A percentile compares a stretch with the other conserved stretches of the same genome.
phyloP scores from a whole-genome alignment of 1,284 basidiomycete species.

The Moesziomyces sp. region DNA sequence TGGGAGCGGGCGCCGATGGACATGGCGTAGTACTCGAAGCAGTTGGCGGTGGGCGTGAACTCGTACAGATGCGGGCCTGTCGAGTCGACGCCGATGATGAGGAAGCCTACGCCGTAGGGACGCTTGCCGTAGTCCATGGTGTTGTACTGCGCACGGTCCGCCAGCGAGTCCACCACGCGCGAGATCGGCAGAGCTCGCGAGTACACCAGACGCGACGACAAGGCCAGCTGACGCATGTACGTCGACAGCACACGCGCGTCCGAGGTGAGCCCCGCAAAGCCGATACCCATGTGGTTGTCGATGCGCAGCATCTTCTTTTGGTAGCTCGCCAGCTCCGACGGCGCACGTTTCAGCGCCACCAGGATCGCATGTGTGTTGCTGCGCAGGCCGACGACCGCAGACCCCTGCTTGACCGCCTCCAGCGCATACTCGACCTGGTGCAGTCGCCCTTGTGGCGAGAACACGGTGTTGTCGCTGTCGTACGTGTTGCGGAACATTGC shows the following conservation, averaged over 20 bases:
- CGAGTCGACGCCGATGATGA: constrained; percentile 94
- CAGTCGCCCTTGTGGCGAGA: constrained; percentile 70
- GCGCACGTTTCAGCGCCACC: constrained; percentile 96
- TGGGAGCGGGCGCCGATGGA: constrained; percentile 97
- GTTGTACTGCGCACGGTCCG: constrained; percentile 99
- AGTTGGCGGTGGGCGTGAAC: constrained; percentile 96
- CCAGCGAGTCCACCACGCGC: constrained; percentile 89
- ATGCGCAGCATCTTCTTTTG: constrained; percentile 99
- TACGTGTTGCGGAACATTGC: constrained; percentile 65
- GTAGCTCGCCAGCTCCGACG: constrained; percentile 96
- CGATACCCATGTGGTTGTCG: constrained; percentile 98
- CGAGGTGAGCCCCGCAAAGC: constrained; percentile 95
- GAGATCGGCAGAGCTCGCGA: constrained; percentile 93
- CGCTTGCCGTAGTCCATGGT: constrained; percentile 98
- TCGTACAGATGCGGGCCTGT: constrained; percentile 97
- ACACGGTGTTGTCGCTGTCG: constrained; percentile 67
- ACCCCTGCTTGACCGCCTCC: constrained; percentile 99
- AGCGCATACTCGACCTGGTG: constrained; percentile 99
- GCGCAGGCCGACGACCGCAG: constrained; percentile 93
- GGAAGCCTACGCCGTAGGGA: constrained; percentile 98
- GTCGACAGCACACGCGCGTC: constrained; percentile 90
- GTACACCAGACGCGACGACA: constrained; percentile 93
- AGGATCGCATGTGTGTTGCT: constrained; percentile 95
- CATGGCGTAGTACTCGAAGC: constrained; percentile 98
- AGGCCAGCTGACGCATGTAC: constrained; percentile 99